Base-by-base conservation (phyloP, 176 grass and related monocot genomes). In the Eragrostis nindensis region DNA sequence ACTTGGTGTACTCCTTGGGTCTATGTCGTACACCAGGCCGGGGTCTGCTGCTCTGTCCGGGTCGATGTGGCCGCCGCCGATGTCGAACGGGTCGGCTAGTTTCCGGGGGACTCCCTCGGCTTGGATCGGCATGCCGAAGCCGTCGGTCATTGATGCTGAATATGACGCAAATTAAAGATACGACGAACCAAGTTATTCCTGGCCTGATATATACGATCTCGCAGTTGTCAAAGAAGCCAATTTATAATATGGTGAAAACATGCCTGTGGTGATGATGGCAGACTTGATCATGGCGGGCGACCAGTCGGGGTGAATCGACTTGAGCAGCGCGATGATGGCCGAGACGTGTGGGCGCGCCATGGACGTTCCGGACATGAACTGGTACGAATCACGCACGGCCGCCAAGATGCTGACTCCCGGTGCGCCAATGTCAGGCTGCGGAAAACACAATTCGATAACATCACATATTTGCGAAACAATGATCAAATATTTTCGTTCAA, bases 261-360 rank as follows among this genome's bases (percentile, higher is more conserved):
- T 26, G 40, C 81, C 73, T 30, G 89, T 88, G 10, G 85, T 85
- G 15, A 91, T 0, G 4, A 91, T 70, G 3, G 86, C 73, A 0
- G 85, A 88, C 27, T 88, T 91, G 46, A 91, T 79, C n/a, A 83
- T 75, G 11, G 90, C 82, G 11, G 90, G 85, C 0, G 78, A 88
- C 90, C 82, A 91, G 4, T 85, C 12, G 0, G 68, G 90, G 42
- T 88, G 90, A 7, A 79, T 7, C 0, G 73, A 71, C 42, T 85
- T 85, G 24, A 91, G 66, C 21, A 91, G 18, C 0, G 45, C 68
- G 1, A 3, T 82, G 0, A 91, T 24, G 3, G 77, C 90, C 0
- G 90, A 85, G 0, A 82, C 66, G 11, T 87, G 85, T 0, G 85
- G 85, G 14, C 82, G 85, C 5, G 89, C 41, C 82, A 85, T 91